phyloP scores from a whole-genome alignment of 2,329 filamentous ascomycete species.

The Penicillium sp. region DNA sequence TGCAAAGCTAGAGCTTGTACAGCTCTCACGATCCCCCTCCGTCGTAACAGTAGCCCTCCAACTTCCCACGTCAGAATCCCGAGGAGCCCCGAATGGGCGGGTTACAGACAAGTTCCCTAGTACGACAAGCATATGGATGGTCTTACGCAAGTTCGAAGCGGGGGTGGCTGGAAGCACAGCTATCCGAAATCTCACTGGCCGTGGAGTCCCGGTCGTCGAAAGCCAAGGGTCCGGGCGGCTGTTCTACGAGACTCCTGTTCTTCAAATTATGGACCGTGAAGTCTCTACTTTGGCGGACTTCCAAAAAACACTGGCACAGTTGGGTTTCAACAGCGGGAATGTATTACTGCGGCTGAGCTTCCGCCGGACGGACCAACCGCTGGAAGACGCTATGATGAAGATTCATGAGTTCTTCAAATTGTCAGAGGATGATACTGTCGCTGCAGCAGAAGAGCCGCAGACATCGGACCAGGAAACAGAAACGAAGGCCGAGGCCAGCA shows the following conservation, averaged over 20 bases:
- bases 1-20: slow-evolving; percentile 90
- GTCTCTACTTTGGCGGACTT: slow-evolving; percentile 78
- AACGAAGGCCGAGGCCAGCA: slow-evolving; percentile 12
- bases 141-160: slow-evolving; percentile 88
- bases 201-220: slow-evolving; percentile 69
- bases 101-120: slow-evolving; percentile 86
- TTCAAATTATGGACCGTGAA: slow-evolving; percentile 83
- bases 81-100: slow-evolving; percentile 66
- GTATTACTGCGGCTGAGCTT: slow-evolving; percentile 80
- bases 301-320: slow-evolving; percentile 84
- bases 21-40: slow-evolving; percentile 81
- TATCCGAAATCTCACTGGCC: slow-evolving; percentile 80
- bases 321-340: slow-evolving; percentile 85
- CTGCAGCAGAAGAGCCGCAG: slow-evolving; percentile 24
- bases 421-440: slow-evolving; percentile 37
- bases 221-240: slow-evolving; percentile 70
- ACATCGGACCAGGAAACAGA: slow-evolving; percentile 6
- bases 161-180: slow-evolving; percentile 65
- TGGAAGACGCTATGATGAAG: slow-evolving; percentile 83
- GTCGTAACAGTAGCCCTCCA: slow-evolving; percentile 89
- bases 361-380: slow-evolving; percentile 73
- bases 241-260: slow-evolving; percentile 83
- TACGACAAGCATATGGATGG: slow-evolving; percentile 84
- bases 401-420: slow-evolving; percentile 76
- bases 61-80: slow-evolving; percentile 73